Evolutionary conservation across 169 alveolate species (phyloP).

Genomic region (Miamiensis avidus): DNA sequence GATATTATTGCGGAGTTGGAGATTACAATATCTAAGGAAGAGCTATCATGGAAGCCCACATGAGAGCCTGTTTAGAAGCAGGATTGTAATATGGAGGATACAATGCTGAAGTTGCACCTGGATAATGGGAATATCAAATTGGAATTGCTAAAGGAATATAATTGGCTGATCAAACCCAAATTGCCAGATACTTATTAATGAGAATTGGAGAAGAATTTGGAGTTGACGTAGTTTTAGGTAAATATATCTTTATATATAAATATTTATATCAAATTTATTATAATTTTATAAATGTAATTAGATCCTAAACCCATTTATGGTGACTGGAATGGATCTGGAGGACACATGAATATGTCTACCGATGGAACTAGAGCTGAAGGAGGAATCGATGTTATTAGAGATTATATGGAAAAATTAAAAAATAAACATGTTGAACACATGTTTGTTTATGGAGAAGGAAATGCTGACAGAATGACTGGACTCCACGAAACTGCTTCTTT

Average conservation of each 20-base stretch:
- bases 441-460: conserved; percentile 46
- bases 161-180: conserved; percentile 58
- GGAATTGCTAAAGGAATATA: conserved; percentile 58
- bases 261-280: too few species aligned
- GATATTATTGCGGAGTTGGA: conserved; percentile 64
- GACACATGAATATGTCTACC: conserved; percentile 58
- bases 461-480: conserved; percentile 54
- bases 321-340: too few species aligned
- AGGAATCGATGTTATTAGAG: conserved; percentile 39
- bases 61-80: conserved; percentile 55
- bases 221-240: too few species aligned
- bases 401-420: conserved; percentile 21
- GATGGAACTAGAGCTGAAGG: conserved; percentile 44
- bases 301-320: too few species aligned
- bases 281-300: conserved; percentile 42
- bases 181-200: conserved; percentile 54
- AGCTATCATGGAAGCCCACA: conserved; percentile 50
- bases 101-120: conserved; percentile 65
- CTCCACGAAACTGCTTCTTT: conserved; percentile 47
- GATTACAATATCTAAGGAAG: conserved; percentile 55
- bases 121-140: conserved; percentile 66
- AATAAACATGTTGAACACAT: conserved; percentile 38
- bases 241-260: too few species aligned
- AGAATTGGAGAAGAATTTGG: conserved; percentile 61
- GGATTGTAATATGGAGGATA: conserved; percentile 57